Evolutionary conservation across 192 early-diverging fungal genomes (phyloP).

Genomic region (Spizellomyces sp.): DNA sequence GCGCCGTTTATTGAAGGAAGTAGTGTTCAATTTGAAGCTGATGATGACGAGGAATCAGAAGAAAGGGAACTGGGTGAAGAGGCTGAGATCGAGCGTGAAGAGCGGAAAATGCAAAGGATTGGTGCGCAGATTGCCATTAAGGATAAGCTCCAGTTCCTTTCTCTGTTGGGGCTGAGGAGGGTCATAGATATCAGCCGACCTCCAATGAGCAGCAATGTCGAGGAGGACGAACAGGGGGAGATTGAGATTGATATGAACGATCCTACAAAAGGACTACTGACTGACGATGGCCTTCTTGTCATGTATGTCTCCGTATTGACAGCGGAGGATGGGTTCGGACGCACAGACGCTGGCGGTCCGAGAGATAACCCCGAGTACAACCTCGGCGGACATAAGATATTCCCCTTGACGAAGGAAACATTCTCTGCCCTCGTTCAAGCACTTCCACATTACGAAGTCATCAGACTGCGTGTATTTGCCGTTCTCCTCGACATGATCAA

Average conservation of each 20-base stretch:
- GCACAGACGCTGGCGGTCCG: background rate
- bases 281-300: slow-evolving; percentile 1
- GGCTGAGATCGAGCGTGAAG: slow-evolving; percentile 5
- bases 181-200: background rate
- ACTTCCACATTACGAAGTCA: slow-evolving; percentile 22
- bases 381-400: slow-evolving; percentile 3
- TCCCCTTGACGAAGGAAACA: background rate
- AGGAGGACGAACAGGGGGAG: background rate
- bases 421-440: slow-evolving; percentile 7
- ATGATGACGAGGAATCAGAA: slow-evolving; percentile 22
- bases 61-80: slow-evolving; percentile 14
- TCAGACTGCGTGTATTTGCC: slow-evolving; percentile 25
- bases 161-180: slow-evolving; percentile 4
- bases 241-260: background rate
- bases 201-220: background rate
- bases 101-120: no score
- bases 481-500: slow-evolving; percentile 25
- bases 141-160: slow-evolving; percentile 14
- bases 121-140: background rate
- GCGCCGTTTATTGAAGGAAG: slow-evolving; percentile 35
- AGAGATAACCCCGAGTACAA: background rate
- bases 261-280: slow-evolving; percentile 12
- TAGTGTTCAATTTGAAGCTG: background rate
- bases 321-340: slow-evolving; percentile 24
- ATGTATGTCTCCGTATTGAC: slow-evolving; percentile 29